phyloP scores from a whole-genome alignment of 441 rosid species.

The Mallotus repandus region DNA sequence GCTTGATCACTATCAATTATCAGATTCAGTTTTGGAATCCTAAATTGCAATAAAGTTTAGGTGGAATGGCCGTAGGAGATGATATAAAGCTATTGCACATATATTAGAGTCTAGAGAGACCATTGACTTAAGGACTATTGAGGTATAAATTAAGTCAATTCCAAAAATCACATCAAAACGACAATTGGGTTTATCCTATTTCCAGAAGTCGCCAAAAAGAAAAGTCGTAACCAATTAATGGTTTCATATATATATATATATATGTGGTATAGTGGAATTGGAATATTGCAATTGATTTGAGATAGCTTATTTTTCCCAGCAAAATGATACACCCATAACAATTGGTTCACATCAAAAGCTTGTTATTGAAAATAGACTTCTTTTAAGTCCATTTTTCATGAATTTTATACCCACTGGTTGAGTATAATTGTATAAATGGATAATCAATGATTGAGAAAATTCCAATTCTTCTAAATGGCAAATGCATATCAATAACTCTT shows the following conservation, averaged over 20 bases:
- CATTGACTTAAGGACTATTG: background rate
- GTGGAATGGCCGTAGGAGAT: background rate
- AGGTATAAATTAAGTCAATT: background rate
- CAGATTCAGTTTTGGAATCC: background rate
- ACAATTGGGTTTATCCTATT: background rate
- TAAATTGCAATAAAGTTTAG: background rate
- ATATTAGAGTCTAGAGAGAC: background rate
- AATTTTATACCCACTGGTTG: no score
- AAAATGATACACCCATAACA: background rate
- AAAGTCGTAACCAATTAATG: background rate
- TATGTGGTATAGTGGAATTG: background rate
- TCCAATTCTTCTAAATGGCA: no score
- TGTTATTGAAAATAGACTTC: background rate
- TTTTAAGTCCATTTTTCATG: no score
- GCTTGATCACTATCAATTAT: no score
- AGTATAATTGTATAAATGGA: no score
- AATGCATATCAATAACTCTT: no score
- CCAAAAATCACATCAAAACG: background rate
- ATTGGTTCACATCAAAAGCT: background rate
- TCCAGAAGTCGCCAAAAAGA: background rate
- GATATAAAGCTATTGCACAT: background rate
- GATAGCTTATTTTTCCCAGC: constrained; percentile 1
- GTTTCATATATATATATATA: background rate
- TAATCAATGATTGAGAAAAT: no score
- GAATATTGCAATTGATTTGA: background rate